Conservation (phyloP, 2,329 filamentous ascomycete species). For the Tolypocladium pustulatum region DNA sequence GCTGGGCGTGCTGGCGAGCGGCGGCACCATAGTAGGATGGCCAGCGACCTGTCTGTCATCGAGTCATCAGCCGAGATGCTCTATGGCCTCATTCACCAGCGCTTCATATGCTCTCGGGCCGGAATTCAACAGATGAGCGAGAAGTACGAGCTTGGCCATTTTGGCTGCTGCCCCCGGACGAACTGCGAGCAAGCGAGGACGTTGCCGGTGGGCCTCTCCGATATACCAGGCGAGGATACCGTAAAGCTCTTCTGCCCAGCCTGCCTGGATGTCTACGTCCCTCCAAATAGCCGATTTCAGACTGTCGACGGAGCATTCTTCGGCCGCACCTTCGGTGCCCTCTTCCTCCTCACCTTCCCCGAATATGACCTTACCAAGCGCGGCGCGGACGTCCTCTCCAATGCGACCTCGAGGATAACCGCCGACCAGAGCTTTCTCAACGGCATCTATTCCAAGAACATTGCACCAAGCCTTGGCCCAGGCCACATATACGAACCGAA, state of each 20-base stretch:
- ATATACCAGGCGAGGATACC: constrained; percentile 92
- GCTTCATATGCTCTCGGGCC: constrained; percentile 91
- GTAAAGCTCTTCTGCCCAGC: constrained; percentile 98
- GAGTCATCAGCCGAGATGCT: constrained; percentile 97
- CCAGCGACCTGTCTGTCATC: constrained; percentile 88
- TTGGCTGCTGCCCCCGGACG: constrained; percentile 89
- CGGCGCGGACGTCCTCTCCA: constrained; percentile 47
- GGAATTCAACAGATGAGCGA: constrained; percentile 99
- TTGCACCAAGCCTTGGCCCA: constrained; percentile 74
- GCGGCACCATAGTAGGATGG: constrained; percentile 72
- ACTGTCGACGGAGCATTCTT: constrained; percentile 98
- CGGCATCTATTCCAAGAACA: constrained; percentile 76
- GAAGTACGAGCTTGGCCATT: constrained; percentile 96
- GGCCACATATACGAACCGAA: constrained; percentile 85
- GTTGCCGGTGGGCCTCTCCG: constrained; percentile 84
- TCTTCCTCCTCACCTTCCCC: constrained; percentile 98
- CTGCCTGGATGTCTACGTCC: constrained; percentile 93
- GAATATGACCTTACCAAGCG: constrained; percentile 81
- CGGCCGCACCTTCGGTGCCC: constrained; percentile 88
- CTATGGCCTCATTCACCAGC: constrained; percentile 95
- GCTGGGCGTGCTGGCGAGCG: constrained; percentile 47
- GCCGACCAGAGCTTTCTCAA: constrained; percentile 56
- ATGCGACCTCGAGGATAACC: constrained; percentile 19
- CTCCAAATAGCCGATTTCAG: constrained; percentile 94
- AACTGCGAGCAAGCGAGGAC: constrained; percentile 86